phyloP scores from a whole-genome alignment of 352 stramenopile species.

The Phytophthora syringae region DNA sequence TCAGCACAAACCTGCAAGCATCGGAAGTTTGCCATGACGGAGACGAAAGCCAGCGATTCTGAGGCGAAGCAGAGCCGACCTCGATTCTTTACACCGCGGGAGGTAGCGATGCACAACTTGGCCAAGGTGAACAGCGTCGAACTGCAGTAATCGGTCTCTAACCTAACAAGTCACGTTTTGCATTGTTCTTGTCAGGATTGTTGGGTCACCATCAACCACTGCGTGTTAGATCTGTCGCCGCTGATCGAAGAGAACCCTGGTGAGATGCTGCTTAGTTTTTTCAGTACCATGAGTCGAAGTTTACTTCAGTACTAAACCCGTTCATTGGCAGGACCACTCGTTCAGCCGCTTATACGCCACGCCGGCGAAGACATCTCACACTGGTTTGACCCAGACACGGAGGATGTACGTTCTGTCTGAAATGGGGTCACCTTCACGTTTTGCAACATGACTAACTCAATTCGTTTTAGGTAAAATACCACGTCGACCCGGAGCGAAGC shows the following conservation, averaged over 20 bases:
- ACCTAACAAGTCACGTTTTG: background rate
- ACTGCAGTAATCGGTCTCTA: too few relatives aligned
- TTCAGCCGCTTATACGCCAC: slow-evolving; percentile 81
- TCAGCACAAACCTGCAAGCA: too few relatives aligned
- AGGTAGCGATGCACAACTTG: slow-evolving; percentile 87
- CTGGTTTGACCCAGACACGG: slow-evolving; percentile 88
- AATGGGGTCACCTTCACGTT: background rate
- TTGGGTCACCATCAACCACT: slow-evolving; percentile 77
- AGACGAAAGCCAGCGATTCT: slow-evolving; percentile 5
- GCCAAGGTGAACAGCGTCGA: slow-evolving; percentile 47
- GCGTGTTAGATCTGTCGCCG: slow-evolving; percentile 85
- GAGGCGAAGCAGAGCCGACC: slow-evolving; percentile 18
- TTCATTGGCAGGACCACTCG: slow-evolving; percentile 57
- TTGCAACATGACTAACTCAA: background rate
- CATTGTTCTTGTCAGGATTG: slow-evolving; percentile 53
- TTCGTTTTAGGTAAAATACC: slow-evolving; percentile 66
- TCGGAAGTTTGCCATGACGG: slow-evolving; percentile 9
- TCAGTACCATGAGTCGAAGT: background rate
- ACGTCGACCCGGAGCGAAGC: slow-evolving; percentile 78
- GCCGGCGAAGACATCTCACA: slow-evolving; percentile 92
- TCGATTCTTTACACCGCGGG: slow-evolving; percentile 76
- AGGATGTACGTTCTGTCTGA: slow-evolving; percentile 49
- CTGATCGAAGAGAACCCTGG: slow-evolving; percentile 74
- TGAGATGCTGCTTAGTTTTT: slow-evolving; percentile 18
- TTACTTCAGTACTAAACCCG: background rate